Percentiles rank a stretch among this genome's conserved stretches.
Conservation (phyloP, 345 rosid species). For the Pistacia vera region DNA sequence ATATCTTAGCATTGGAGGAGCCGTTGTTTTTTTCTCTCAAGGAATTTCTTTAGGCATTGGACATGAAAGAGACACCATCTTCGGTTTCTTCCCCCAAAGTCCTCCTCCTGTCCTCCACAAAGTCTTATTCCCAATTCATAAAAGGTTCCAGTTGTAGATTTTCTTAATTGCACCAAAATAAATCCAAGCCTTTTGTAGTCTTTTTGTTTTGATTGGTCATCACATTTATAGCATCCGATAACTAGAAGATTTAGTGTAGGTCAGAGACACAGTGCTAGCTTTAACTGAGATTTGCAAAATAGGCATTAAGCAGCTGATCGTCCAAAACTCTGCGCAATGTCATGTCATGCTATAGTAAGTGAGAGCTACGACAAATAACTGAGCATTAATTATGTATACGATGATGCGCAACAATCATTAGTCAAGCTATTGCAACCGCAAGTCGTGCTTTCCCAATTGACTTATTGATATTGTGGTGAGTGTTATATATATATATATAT, state of each 20-base stretch:
- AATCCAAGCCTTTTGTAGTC: background rate
- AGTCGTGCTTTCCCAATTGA: background rate
- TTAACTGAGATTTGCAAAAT: no score
- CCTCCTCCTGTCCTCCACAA: background rate
- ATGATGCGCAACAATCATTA: background rate
- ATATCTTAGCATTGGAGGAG: background rate
- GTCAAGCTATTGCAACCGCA: background rate
- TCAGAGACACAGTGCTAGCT: background rate
- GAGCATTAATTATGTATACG: no score
- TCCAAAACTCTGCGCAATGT: background rate
- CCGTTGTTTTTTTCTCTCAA: background rate
- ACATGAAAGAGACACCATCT: background rate
- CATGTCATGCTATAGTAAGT: background rate
- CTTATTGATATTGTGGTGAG: background rate
- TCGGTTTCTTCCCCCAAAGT: background rate
- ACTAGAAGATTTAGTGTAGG: slow-evolving; percentile 1
- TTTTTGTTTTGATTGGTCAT: background rate
- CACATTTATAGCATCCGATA: background rate
- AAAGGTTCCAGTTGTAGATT: slow-evolving; percentile 2
- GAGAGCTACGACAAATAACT: background rate
- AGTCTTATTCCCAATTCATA: background rate
- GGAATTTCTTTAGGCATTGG: background rate
- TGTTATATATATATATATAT: no score
- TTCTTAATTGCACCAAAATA: background rate
- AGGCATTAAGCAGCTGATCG: background rate